Conservation (phyloP, 257 asterid genomes). For the Solanum piurae region DNA sequence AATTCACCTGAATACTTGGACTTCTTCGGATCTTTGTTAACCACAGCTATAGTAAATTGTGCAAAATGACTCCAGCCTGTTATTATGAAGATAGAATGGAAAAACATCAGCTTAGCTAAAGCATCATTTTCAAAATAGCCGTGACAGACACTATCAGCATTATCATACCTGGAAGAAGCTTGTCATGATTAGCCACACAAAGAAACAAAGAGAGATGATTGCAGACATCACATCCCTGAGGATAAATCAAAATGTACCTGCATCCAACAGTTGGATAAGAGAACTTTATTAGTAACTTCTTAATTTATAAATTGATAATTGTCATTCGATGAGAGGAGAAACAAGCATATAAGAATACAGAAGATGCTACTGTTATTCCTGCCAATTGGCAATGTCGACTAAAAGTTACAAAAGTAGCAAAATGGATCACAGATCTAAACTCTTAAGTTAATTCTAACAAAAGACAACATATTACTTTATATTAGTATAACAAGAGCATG, state of each 20-base stretch:
- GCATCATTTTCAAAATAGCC: neutral
- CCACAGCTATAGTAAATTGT: constrained; percentile 87
- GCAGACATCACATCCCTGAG: constrained; percentile 93
- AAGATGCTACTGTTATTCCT: neutral
- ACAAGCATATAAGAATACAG: neutral
- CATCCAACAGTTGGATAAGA: constrained; percentile 15
- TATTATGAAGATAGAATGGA: neutral
- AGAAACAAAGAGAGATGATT: constrained; percentile 93
- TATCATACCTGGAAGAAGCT: constrained; percentile 81
- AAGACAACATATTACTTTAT: neutral
- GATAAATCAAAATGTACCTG: constrained; percentile 92
- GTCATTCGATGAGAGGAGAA: neutral
- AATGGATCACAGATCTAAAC: neutral
- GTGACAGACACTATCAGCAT: neutral
- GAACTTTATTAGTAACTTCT: neutral
- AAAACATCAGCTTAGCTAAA: neutral
- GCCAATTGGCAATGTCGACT: neutral
- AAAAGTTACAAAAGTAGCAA: neutral
- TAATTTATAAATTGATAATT: neutral
- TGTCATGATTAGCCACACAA: constrained; percentile 92
- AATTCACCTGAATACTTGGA: constrained; percentile 79
- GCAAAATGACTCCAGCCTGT: constrained; percentile 98
- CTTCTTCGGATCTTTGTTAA: constrained; percentile 85
- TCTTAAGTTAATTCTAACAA: neutral
- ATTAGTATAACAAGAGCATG: neutral